Conservation (phyloP, 2,329 filamentous ascomycete species). For the Phyllosticta capitalensis region DNA sequence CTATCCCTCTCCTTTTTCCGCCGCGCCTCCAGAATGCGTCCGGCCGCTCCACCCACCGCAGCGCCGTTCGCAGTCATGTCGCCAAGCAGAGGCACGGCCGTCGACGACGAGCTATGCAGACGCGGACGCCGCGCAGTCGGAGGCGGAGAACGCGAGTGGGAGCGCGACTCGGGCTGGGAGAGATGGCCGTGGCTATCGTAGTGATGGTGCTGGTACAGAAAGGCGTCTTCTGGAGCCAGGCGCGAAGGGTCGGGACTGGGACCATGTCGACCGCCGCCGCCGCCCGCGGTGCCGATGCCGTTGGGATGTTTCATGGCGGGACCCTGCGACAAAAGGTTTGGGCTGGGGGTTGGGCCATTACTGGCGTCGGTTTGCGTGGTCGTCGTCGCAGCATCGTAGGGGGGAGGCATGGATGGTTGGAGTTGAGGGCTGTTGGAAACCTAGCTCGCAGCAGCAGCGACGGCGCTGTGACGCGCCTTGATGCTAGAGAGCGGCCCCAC, state of each 20-base stretch:
- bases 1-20: slow-evolving; percentile 38
- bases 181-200: slow-evolving; percentile 26
- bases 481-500: not conserved
- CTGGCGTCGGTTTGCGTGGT: not conserved
- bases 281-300: not conserved
- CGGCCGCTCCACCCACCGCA: slow-evolving; percentile 17
- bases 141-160: not conserved
- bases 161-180: slow-evolving; percentile 35
- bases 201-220: slow-evolving; percentile 34
- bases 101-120: slow-evolving; percentile 15
- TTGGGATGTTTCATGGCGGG: not conserved
- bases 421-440: not conserved
- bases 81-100: not conserved
- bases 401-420: not conserved
- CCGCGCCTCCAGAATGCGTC: slow-evolving; percentile 18
- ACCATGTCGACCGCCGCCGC: not conserved
- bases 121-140: slow-evolving; percentile 36
- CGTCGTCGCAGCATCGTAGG: not conserved
- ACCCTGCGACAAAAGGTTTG: not conserved
- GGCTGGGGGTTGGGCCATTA: not conserved
- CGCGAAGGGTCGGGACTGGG: slow-evolving; percentile 31
- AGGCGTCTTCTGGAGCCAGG: slow-evolving; percentile 78
- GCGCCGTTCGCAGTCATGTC: not conserved
- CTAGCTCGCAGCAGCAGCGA: not conserved
- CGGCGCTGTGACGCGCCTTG: not conserved